A percentile compares a stretch with the other conserved stretches of the same genome.
Conservation (phyloP, 345 rosid species). For the Eutrema heterophyllum region DNA sequence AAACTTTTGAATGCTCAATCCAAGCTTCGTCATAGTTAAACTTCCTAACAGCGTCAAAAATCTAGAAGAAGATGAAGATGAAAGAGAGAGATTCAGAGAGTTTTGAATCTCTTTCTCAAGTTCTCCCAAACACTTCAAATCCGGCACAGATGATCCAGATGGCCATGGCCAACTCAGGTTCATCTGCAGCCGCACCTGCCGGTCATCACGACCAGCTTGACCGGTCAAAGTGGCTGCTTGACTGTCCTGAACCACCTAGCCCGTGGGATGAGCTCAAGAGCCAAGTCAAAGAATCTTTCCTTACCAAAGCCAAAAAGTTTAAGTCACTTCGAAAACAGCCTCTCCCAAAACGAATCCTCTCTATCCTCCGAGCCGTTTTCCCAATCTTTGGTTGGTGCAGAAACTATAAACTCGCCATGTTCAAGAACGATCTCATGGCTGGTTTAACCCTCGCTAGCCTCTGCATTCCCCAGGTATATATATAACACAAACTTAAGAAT, state of each 20-base stretch:
- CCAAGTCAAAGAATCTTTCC: conserved; percentile 33
- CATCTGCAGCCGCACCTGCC: conserved; percentile 25
- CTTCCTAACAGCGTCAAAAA: conserved; percentile 6
- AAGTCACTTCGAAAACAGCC: conserved; percentile 36
- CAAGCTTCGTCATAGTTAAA: conserved; percentile 9
- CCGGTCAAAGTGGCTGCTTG: conserved; percentile 61
- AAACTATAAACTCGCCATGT: conserved; percentile 45
- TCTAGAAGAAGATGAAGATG: conserved; percentile 9
- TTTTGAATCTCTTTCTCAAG: conserved; percentile 36
- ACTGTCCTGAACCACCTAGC: conserved; percentile 68
- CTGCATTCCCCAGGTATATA: conserved; percentile 85
- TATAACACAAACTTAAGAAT: neutral
- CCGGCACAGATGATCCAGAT: conserved; percentile 27
- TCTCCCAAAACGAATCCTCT: conserved; percentile 28
- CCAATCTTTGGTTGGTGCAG: conserved; percentile 69
- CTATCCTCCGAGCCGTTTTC: conserved; percentile 41
- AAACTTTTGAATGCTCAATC: conserved; percentile 30
- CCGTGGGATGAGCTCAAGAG: conserved; percentile 44
- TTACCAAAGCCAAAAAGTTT: conserved; percentile 31
- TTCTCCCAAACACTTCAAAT: conserved; percentile 97
- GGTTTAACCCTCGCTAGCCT: conserved; percentile 96
- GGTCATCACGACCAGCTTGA: conserved; percentile 35
- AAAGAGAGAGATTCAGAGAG: conserved; percentile 31
- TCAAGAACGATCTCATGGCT: conserved; percentile 77
- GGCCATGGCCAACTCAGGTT: conserved; percentile 38